phyloP scores from a whole-genome alignment of 1,284 basidiomycete species.

The Exobasidium cylindrosporum region DNA sequence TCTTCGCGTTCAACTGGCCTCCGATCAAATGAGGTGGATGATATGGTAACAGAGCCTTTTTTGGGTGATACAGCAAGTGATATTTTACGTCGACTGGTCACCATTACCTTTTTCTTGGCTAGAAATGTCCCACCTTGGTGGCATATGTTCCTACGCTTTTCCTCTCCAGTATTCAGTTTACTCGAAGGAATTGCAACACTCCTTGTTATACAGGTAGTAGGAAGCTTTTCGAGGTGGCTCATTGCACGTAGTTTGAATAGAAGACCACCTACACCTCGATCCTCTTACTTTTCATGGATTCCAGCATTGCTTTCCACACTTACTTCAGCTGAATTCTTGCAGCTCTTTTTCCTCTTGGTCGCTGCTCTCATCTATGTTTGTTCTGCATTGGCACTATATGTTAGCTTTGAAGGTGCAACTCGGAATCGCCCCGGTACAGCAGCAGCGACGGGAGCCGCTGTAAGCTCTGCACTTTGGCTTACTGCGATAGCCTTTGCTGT shows the following conservation, averaged over 20 bases:
- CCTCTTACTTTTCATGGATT: conserved; percentile 23
- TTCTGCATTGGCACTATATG: conserved; percentile 42
- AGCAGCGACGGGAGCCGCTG: conserved; percentile 45
- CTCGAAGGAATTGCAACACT: conserved; percentile 52
- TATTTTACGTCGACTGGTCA: conserved; percentile 18
- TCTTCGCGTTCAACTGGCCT: background rate
- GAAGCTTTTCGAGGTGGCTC: conserved; percentile 37
- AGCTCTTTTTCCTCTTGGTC: conserved; percentile 49
- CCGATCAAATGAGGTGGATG: background rate
- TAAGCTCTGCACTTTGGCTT: conserved; percentile 48
- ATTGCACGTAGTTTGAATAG: conserved; percentile 22
- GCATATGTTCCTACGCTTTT: conserved; percentile 44
- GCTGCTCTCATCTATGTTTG: conserved; percentile 51
- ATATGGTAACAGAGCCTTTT: background rate
- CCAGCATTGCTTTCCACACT: conserved; percentile 14
- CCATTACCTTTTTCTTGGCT: conserved; percentile 36
- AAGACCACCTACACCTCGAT: conserved; percentile 1
- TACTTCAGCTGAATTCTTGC: conserved; percentile 48
- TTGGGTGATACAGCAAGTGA: background rate
- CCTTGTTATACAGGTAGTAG: conserved; percentile 45
- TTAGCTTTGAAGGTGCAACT: conserved; percentile 48
- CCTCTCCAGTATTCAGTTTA: conserved; percentile 49
- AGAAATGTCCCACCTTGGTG: conserved; percentile 45
- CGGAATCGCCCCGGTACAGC: conserved; percentile 40
- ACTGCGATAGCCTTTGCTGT: conserved; percentile 53